phyloP scores from a whole-genome alignment of 148 eudicot genomes.

The Beta vulgaris region DNA sequence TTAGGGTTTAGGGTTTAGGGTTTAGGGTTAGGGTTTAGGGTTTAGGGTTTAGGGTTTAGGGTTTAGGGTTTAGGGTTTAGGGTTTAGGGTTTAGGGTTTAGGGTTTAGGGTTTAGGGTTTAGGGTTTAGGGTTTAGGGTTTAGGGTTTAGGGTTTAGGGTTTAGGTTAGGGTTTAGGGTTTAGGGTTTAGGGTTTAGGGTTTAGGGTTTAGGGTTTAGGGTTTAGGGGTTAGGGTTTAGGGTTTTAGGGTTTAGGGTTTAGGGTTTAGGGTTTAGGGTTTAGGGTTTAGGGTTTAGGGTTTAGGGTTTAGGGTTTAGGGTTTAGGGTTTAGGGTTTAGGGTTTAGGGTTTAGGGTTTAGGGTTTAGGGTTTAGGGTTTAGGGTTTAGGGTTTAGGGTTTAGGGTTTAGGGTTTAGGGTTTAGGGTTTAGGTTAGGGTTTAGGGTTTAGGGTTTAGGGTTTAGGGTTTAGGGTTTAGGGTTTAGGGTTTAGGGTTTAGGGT shows the following conservation, averaged over 20 bases:
- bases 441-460: constrained; percentile 30
- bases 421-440: constrained; percentile 26
- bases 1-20: background rate
- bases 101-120: background rate
- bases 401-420: constrained; percentile 25
- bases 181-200: no score
- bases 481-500: constrained; percentile 27
- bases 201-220: background rate
- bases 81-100: background rate
- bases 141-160: no score
- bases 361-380: constrained; percentile 26
- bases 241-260: constrained; percentile 21
- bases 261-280: constrained; percentile 18
- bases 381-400: constrained; percentile 21
- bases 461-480: constrained; percentile 26
- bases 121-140: background rate
- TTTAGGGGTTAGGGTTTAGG: constrained; percentile 27
- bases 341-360: constrained; percentile 28
- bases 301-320: constrained; percentile 31
- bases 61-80: background rate
- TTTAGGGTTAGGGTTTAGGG: background rate
- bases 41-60: background rate
- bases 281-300: constrained; percentile 31
- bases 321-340: constrained; percentile 29
- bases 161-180: no score